Evolutionary conservation across 345 rosid genomes (phyloP).

Genomic region (Sisymbrium altissimum): DNA sequence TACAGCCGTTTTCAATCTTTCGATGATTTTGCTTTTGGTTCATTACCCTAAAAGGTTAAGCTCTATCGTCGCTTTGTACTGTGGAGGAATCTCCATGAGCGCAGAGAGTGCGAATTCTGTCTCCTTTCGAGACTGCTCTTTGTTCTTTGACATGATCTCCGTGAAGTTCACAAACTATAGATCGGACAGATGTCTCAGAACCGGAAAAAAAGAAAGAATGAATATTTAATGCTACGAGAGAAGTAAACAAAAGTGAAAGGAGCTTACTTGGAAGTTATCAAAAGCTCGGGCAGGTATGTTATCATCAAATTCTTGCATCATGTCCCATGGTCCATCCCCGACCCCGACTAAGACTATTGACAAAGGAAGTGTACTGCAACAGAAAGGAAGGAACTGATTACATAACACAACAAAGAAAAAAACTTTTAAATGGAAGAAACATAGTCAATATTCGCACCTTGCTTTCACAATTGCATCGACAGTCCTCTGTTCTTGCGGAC

Average conservation of each 20-base stretch:
- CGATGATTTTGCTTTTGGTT: background rate
- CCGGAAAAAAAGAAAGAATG: background rate
- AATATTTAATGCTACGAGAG: background rate
- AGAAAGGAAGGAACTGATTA: background rate
- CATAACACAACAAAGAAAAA: background rate
- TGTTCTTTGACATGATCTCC: conserved; percentile 81
- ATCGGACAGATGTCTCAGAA: background rate
- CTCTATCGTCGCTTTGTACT: conserved; percentile 90
- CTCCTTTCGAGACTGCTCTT: conserved; percentile 59
- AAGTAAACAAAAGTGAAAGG: background rate
- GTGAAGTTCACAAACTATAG: conserved; percentile 90
- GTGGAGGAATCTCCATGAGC: conserved; percentile 94
- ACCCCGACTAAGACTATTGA: conserved; percentile 89
- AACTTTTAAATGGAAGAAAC: background rate
- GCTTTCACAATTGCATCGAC: conserved; percentile 92
- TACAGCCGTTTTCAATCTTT: background rate
- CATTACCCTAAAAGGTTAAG: conserved; percentile 74
- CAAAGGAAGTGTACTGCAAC: conserved; percentile 55
- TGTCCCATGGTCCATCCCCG: conserved; percentile 99
- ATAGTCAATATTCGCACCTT: conserved; percentile 45
- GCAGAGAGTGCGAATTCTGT: conserved; percentile 87
- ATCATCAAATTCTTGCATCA: conserved; percentile 96
- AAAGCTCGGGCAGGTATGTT: conserved; percentile 95
- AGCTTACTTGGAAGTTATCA: conserved; percentile 87
- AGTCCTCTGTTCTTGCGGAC: conserved; percentile 93